Conservation (phyloP, 805 yeast species). For the Cyberlindnera galapagoensis region DNA sequence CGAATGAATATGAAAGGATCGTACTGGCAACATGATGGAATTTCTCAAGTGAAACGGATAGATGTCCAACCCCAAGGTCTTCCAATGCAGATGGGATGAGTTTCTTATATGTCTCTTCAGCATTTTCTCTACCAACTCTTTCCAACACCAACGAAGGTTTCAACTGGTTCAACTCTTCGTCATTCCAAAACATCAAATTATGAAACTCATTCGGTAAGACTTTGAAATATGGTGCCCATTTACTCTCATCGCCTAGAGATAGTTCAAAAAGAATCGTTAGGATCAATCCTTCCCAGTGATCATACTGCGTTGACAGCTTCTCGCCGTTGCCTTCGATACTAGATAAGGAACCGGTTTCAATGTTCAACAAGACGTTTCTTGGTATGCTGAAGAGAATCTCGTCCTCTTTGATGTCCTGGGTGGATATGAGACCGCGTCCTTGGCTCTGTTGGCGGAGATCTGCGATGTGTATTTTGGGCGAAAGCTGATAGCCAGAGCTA, state of each 20-base stretch:
- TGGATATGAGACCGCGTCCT: constrained; percentile 77
- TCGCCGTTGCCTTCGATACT: constrained; percentile 28
- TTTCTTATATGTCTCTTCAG: constrained; percentile 51
- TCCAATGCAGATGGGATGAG: constrained; percentile 35
- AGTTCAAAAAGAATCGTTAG: constrained; percentile 60
- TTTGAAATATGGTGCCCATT: constrained; percentile 66
- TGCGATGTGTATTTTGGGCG: constrained; percentile 49
- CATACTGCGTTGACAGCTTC: constrained; percentile 33
- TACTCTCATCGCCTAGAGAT: constrained; percentile 37
- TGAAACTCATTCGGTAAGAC: constrained; percentile 61
- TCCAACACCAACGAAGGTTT: constrained; percentile 65
- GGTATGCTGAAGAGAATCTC: constrained; percentile 72
- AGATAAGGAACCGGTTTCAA: constrained; percentile 47
- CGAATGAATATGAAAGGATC: constrained; percentile 89
- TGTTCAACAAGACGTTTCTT: constrained; percentile 45
- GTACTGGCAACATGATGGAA: constrained; percentile 72
- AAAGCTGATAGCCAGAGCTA: constrained; percentile 37
- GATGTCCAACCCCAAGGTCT: constrained; percentile 29
- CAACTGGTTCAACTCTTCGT: constrained; percentile 48
- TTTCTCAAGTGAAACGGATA: constrained; percentile 41
- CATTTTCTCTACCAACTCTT: constrained; percentile 66
- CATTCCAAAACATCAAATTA: constrained; percentile 76
- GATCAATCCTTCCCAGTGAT: constrained; percentile 77
- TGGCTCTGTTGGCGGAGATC: constrained; percentile 56
- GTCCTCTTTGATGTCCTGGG: constrained; percentile 48